Base-by-base conservation (phyloP, 2,329 filamentous ascomycete species). In the Calonectria ilicicola region DNA sequence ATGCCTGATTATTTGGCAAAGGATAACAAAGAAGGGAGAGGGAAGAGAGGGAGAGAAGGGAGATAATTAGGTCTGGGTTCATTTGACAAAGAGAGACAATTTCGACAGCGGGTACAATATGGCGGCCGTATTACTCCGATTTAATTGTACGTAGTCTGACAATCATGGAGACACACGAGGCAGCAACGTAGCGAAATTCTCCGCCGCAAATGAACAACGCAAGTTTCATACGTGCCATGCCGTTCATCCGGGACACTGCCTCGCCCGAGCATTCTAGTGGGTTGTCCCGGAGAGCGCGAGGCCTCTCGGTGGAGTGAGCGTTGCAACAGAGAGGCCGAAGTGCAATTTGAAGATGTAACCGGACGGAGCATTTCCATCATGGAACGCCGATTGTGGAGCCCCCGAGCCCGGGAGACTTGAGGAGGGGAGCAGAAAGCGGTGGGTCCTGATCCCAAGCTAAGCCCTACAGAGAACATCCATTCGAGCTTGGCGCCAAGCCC, bases 401-500 rank as follows among this genome's bases (percentile, higher is more conserved):
- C 27, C 60, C 49, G 60, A 70, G 62, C 27, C 67, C 44, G 49
- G 62, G 62, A 64, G 56, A 27, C 29, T 46, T 9, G 23, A 23
- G 38, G 26, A 26, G 12, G 14, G 17, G 35, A 10, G 14, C 23
- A 29, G 1, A 42, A 2, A 26, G 35, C 19, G 23, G 49, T 44
- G 64, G 26, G 26, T 5, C n/a, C 32, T 47, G n/a, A 9, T 15
- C 7, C 5, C 47, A 32, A 35, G 7, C 68, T 71, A 63, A 67
- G 64, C 69, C 69, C 58, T 67, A 64, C 58, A 65, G 27, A 67
- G 56, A 35, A 46, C 8, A 67, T 46, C 60, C 40, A 67, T 72
- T 67, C 69, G 65, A 72, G 69, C 64, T 42, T 32, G 23, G 56
- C 65, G 65, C 69, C 62, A 72, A 46, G 27, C 65, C 64, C 46